These are phyloP conservation scores for Macrophomina tecta DNA, from an alignment of 2,329 filamentous ascomycete species.

Conservation along the genomic window DNA sequence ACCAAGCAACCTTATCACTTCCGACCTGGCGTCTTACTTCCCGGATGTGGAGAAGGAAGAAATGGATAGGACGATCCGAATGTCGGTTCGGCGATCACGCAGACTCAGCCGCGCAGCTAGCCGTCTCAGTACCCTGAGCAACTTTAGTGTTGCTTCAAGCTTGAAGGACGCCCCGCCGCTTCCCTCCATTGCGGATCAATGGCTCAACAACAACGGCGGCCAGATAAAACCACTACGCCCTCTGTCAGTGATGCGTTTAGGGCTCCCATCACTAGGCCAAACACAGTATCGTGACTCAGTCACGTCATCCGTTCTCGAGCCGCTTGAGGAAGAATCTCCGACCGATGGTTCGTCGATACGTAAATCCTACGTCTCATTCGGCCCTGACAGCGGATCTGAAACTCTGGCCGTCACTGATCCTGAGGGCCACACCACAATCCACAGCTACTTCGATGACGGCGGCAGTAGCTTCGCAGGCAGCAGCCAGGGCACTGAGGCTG, in stretches of 20 bases:
- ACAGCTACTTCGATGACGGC: slow-evolving; percentile 86
- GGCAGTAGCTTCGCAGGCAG: slow-evolving; percentile 74
- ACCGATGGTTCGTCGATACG: slow-evolving; percentile 76
- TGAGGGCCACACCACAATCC: slow-evolving; percentile 69
- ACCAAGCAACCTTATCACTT: slow-evolving; percentile 95
- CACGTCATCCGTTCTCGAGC: slow-evolving; percentile 85
- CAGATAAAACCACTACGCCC: slow-evolving; percentile 60
- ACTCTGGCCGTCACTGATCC: slow-evolving; percentile 77
- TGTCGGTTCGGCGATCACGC: slow-evolving; percentile 89
- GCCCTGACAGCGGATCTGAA: slow-evolving; percentile 73
- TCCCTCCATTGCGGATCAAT: slow-evolving; percentile 92
- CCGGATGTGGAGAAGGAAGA: slow-evolving; percentile 92
- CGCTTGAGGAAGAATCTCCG: slow-evolving; percentile 87
- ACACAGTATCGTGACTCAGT: slow-evolving; percentile 82
- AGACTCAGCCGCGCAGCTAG: slow-evolving; percentile 92
- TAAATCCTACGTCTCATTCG: slow-evolving; percentile 93
- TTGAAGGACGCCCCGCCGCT: slow-evolving; percentile 92
- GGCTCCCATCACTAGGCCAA: slow-evolving; percentile 50
- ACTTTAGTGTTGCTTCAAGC: slow-evolving; percentile 89
- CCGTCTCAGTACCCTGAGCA: slow-evolving; percentile 91
- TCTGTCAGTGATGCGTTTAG: slow-evolving; percentile 65
- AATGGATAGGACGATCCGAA: slow-evolving; percentile 91
- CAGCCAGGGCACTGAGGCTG: slow-evolving; percentile 61
- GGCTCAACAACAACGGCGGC: slow-evolving; percentile 69
- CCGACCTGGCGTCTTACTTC: slow-evolving; percentile 96